phyloP scores from a whole-genome alignment of 2,329 filamentous ascomycete species.

The Aspergillus japonicus region DNA sequence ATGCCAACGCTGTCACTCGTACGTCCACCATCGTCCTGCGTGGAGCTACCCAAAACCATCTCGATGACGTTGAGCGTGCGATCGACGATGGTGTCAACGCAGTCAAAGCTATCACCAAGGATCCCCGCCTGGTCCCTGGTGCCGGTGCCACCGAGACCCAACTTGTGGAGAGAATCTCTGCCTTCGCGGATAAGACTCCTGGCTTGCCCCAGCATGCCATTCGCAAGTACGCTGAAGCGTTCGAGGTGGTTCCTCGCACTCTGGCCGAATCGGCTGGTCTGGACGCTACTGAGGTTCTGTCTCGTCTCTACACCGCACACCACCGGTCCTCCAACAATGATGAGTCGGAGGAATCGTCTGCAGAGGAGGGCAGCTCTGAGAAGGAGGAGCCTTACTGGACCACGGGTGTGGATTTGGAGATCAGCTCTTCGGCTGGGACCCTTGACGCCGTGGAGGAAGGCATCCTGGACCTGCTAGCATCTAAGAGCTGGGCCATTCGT shows the following conservation, averaged over 20 bases:
- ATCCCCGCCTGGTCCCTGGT: constrained; percentile 85
- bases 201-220: constrained; percentile 95
- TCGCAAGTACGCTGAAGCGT: constrained; percentile 94
- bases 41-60: constrained; percentile 95
- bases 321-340: constrained; percentile 49
- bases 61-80: constrained; percentile 94
- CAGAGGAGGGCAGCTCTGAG: constrained; percentile 40
- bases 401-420: constrained; percentile 92
- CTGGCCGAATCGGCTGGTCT: constrained; percentile 92
- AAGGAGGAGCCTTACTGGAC: constrained; percentile 79
- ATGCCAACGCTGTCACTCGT: constrained; percentile 72
- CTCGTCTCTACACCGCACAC: constrained; percentile 88
- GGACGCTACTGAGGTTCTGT: constrained; percentile 94
- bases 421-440: constrained; percentile 74
- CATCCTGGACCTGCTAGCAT: constrained; percentile 86
- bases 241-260: constrained; percentile 92
- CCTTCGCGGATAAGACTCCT: constrained; percentile 86
- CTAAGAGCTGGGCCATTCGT: constrained; percentile 96
- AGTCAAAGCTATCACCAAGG: constrained; percentile 95
- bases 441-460: constrained; percentile 83
- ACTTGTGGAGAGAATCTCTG: constrained; percentile 86
- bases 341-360: constrained; percentile 30
- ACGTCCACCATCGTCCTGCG: constrained; percentile 93
- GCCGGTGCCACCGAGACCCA: constrained; percentile 94
- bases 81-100: constrained; percentile 98